These are phyloP conservation scores for Oryza meridionalis DNA, from an alignment of 176 grass and related monocot genomes.

Conservation along the genomic window DNA sequence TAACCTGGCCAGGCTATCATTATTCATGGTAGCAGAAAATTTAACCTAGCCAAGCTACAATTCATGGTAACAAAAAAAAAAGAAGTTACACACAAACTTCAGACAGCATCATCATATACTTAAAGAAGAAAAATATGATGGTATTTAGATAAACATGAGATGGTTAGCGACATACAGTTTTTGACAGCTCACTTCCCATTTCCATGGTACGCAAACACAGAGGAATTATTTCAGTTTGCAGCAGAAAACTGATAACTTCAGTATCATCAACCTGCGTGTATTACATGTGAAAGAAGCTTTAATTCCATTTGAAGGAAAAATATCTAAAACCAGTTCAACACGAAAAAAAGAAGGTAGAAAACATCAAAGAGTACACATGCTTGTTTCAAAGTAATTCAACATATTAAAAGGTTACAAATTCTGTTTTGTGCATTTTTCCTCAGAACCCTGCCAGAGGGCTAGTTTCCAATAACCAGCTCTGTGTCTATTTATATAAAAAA, in stretches of 20 bases:
- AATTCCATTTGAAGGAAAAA: neutral
- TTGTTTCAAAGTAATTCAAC: neutral
- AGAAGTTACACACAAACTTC: conserved; percentile 13
- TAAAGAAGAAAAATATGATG: conserved; percentile 21
- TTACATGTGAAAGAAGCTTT: conserved; percentile 2
- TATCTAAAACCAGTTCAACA: neutral
- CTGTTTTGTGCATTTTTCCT: neutral
- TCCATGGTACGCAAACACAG: conserved; percentile 95
- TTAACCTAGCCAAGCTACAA: too few species aligned
- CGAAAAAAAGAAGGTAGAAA: neutral
- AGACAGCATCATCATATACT: neutral
- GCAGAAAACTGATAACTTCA: conserved; percentile 95
- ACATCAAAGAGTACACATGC: neutral
- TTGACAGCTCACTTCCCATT: conserved; percentile 98
- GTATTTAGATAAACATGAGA: conserved; percentile 18
- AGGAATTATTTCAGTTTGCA: conserved; percentile 99
- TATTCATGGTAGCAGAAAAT: neutral
- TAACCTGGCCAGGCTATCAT: neutral
- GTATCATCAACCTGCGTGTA: conserved; percentile 88
- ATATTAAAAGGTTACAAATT: neutral
- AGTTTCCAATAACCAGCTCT: neutral
- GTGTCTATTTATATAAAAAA: neutral
- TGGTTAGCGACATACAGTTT: conserved; percentile 66
- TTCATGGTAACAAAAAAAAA: neutral
- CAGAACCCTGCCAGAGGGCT: neutral